Evolutionary conservation across 129 eudicot species (phyloP).

Genomic region (Tanacetum coccineum): DNA sequence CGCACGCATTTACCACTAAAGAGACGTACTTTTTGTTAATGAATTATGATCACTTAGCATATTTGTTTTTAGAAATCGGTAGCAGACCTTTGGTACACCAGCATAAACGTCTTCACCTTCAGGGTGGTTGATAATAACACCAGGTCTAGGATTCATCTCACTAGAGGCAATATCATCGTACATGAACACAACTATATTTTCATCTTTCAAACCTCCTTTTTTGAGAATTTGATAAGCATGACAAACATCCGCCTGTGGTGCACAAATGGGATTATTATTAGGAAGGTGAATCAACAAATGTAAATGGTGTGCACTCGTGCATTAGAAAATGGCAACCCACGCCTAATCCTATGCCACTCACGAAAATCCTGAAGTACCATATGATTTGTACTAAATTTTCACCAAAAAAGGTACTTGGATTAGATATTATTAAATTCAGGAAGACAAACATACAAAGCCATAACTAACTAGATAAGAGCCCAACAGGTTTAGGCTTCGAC

Average conservation of each 20-base stretch:
- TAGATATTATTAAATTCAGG: too few species aligned
- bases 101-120: constrained; percentile 66
- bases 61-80: background rate
- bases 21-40: background rate
- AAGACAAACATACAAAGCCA: too few species aligned
- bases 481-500: too few species aligned
- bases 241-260: constrained; percentile 71
- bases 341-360: too few species aligned
- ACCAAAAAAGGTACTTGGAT: too few species aligned
- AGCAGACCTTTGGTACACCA: constrained; percentile 82
- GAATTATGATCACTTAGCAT: background rate
- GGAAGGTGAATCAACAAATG: constrained; percentile 1
- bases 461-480: background rate
- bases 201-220: constrained; percentile 86
- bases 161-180: constrained; percentile 77
- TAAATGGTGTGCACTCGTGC: too few species aligned
- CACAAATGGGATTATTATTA: background rate
- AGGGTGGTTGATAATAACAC: constrained; percentile 74
- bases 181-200: constrained; percentile 88
- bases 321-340: too few species aligned
- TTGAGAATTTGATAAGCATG: constrained; percentile 88
- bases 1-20: too few species aligned
- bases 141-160: constrained; percentile 63
- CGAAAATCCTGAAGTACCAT: too few species aligned
- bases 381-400: too few species aligned